A percentile compares a stretch with the other conserved stretches of the same genome.
Evolutionary conservation across 2,329 filamentous ascomycete species (phyloP).

Genomic region (Colletotrichum spinosum): DNA sequence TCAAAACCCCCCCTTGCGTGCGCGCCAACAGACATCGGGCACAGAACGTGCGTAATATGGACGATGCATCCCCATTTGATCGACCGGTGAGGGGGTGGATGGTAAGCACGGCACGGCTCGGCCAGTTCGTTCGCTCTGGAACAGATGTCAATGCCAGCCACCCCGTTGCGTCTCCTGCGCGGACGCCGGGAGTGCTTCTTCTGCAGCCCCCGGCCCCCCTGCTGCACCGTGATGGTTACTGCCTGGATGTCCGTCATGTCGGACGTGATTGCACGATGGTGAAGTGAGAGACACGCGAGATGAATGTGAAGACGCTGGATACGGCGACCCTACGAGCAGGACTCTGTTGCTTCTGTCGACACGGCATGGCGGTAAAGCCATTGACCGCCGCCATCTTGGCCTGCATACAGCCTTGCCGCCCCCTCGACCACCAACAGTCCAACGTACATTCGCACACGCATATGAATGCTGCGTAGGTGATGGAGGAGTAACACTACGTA

Average conservation of each 20-base stretch:
- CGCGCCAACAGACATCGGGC: slow-evolving; percentile 25
- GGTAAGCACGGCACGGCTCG: slow-evolving; percentile 36
- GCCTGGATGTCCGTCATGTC: not conserved
- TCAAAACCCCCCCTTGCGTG: not conserved
- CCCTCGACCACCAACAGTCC: not conserved
- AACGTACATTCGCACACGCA: not conserved
- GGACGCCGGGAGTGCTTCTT: slow-evolving; percentile 12
- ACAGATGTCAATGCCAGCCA: slow-evolving; percentile 7
- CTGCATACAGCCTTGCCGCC: not conserved
- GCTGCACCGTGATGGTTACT: not conserved
- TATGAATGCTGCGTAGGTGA: not conserved
- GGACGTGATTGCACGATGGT: slow-evolving; percentile 18
- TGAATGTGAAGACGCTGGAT: not conserved
- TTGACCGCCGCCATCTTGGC: not conserved
- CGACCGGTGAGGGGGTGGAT: slow-evolving; percentile 25
- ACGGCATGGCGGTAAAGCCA: not conserved
- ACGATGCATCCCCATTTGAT: slow-evolving; percentile 26
- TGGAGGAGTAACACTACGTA: not conserved
- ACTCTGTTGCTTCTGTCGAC: not conserved
- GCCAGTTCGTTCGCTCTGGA: slow-evolving; percentile 6
- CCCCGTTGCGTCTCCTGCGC: not conserved
- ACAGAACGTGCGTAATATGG: slow-evolving; percentile 16
- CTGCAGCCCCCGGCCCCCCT: not conserved
- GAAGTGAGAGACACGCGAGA: slow-evolving; percentile 19
- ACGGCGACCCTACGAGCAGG: too few species aligned